Base-by-base conservation (phyloP, 2,329 filamentous ascomycete species). In the Botrytis hyacinthi region DNA sequence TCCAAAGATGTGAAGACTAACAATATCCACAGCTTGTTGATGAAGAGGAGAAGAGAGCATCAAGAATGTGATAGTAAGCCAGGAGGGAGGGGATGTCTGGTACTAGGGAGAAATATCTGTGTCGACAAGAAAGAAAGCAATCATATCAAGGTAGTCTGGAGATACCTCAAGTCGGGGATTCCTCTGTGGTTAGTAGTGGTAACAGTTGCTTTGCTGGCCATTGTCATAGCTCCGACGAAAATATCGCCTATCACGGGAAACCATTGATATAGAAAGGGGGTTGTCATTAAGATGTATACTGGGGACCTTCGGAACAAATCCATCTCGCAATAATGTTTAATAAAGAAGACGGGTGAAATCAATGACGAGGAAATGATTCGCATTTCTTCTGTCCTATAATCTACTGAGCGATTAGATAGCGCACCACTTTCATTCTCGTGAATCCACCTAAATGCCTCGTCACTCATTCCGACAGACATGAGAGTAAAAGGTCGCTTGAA, bases 11-110 rank as follows among this genome's bases (percentile, higher is more conserved):
- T 26, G 22, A 14, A 22, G 16, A 44, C 10, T 54, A 37, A 72
- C 7, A 48, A 37, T 32, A 6, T 54, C 8, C 7, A 26, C 51
- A 89, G 87, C 1, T 79, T 89, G 0, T 80, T 90, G 8, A 90
- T 90, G 87, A 85, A 86, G 76, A 84, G 87, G 57, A 84, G 89
- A 26, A 84, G 89, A 73, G 85, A 89, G 74, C 89, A 91, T 76
- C 81, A 87, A 20, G 89, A 91, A 78, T 91, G 89, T 77, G 88
- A 90, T 14, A 74, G 70, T 18, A 71, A 72, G 54, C 73, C 73
- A 32, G 78, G 78, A 29, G 79, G 79, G 4, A 76, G 79, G 70
- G 79, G 79, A 14, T 80, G 79, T 72, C 61, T 81, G n/a, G 77
- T 81, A 1, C 78, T 78, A 46, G 78, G 78, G 3, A 80, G 63